Evolutionary conservation across 1,139 yeast species (phyloP).

Genomic region (Debaryomycetaceae sp.): DNA sequence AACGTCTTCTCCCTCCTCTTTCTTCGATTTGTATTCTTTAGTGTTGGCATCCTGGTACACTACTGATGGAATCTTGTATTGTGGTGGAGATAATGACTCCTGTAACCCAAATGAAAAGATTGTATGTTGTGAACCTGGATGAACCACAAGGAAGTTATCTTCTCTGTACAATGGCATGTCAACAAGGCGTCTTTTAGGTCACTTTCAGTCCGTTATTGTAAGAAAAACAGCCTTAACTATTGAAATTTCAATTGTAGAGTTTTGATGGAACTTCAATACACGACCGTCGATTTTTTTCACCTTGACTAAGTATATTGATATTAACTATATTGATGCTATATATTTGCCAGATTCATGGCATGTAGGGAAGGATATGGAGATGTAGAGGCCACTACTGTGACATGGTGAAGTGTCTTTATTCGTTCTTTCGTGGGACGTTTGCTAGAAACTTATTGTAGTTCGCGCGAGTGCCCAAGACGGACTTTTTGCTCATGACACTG

Average conservation of each 20-base stretch:
- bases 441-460: slow-evolving; percentile 39
- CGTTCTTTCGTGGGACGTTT: slow-evolving; percentile 21
- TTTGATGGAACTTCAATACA: neutral
- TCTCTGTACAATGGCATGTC: slow-evolving; percentile 60
- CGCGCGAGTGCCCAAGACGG: slow-evolving; percentile 40
- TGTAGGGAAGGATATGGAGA: neutral
- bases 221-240: neutral
- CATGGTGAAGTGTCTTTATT: slow-evolving; percentile 4
- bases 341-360: neutral
- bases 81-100: slow-evolving; percentile 77
- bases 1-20: slow-evolving; percentile 27
- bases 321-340: neutral
- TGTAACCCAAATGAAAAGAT: slow-evolving; percentile 77
- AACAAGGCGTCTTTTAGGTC: neutral
- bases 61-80: slow-evolving; percentile 67
- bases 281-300: neutral
- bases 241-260: neutral
- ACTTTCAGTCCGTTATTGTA: neutral
- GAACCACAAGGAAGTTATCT: slow-evolving; percentile 60
- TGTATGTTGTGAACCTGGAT: slow-evolving; percentile 79
- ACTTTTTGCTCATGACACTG: slow-evolving; percentile 31
- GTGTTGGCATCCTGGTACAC: slow-evolving; percentile 57
- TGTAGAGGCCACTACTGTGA: neutral
- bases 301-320: neutral
- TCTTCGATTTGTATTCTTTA: slow-evolving; percentile 37